Base-by-base conservation (phyloP, 441 rosid species). In the Manihot esculenta region DNA sequence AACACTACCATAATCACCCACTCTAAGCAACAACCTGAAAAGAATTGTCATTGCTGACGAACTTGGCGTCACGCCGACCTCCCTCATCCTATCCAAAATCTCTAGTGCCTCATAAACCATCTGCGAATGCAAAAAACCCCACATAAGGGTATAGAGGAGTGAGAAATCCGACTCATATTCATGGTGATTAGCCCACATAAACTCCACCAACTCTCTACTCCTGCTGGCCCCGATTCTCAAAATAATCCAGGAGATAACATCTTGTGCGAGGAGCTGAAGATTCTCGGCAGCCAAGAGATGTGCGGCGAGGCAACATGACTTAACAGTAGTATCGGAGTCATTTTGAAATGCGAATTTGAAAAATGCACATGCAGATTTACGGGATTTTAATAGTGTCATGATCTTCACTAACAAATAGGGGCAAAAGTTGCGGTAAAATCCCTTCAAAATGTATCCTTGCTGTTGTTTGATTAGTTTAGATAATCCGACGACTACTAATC, bases 81-180 rank as follows among this genome's bases (percentile, higher is more conserved):
- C 76, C 85, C 93, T 84, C 85, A 87, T 88, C 79, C 85, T 76
- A 24, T 27, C 48, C 72, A 88, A 35, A 78, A 87, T 80, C 53
- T 72, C 65, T 78, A 87, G 47, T 0, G 87, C 93, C 77, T 70
- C 87, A 1, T 47, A 41, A 64, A 60, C 74, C 87, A 82, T 83
- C 42, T 81, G 88, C 42, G 18, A 74, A 61, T 72, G 83, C 81
- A 88, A 62, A 76, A 85, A 90, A 18, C 83, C 79, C 23, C 88
- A 80, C 96, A 90, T 79, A 20, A 90, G 81, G 0, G 88, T 83
- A 66, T 90, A 85, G 11, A 88, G 91, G 42, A 90, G 78, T 0
- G 85, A 79, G 69, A 87, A 89, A 84, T 86, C 86, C 0, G 89
- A 87, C 68, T 84, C 86, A 24, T 73, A 89, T 20, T 23, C 67